phyloP scores from a whole-genome alignment of 352 stramenopile genomes.

The Albugo candida region DNA sequence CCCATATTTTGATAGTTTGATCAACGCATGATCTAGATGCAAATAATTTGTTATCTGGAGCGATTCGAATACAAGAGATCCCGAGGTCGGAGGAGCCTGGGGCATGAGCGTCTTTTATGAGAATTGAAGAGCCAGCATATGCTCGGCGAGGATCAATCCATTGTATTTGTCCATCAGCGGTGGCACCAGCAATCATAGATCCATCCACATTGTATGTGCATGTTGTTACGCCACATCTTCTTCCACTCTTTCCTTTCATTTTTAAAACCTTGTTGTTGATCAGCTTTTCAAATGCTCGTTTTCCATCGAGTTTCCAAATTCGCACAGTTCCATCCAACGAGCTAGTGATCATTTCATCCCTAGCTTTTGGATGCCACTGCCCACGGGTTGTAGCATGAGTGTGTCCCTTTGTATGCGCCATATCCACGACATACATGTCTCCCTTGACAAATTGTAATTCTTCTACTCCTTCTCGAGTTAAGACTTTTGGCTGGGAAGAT shows the following conservation, averaged over 20 bases:
- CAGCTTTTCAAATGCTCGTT: slow-evolving; percentile 54
- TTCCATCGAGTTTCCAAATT: slow-evolving; percentile 48
- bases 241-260: slow-evolving; percentile 56
- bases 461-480: slow-evolving; percentile 57
- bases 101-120: slow-evolving; percentile 46
- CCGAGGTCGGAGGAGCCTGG: slow-evolving; percentile 44
- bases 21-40: slow-evolving; percentile 54
- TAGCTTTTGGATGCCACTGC: slow-evolving; percentile 39
- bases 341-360: slow-evolving; percentile 62
- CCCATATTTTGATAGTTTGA: slow-evolving; percentile 69
- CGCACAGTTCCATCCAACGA: slow-evolving; percentile 64
- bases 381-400: slow-evolving; percentile 53
- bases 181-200: slow-evolving; percentile 32
- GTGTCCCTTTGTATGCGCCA: slow-evolving; percentile 67
- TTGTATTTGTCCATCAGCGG: slow-evolving; percentile 62
- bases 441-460: slow-evolving; percentile 64
- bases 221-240: slow-evolving; percentile 45
- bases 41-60: slow-evolving; percentile 32
- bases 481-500: slow-evolving; percentile 54
- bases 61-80: slow-evolving; percentile 59
- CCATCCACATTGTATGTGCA: slow-evolving; percentile 52
- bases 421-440: slow-evolving; percentile 78
- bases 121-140: slow-evolving; percentile 37
- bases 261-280: slow-evolving; percentile 70
- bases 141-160: slow-evolving; percentile 52